Evolutionary conservation across 2,329 filamentous ascomycete species (phyloP), one percentile per base, ranked within the genome.

Genomic region (Exophiala alcalophila): DNA sequence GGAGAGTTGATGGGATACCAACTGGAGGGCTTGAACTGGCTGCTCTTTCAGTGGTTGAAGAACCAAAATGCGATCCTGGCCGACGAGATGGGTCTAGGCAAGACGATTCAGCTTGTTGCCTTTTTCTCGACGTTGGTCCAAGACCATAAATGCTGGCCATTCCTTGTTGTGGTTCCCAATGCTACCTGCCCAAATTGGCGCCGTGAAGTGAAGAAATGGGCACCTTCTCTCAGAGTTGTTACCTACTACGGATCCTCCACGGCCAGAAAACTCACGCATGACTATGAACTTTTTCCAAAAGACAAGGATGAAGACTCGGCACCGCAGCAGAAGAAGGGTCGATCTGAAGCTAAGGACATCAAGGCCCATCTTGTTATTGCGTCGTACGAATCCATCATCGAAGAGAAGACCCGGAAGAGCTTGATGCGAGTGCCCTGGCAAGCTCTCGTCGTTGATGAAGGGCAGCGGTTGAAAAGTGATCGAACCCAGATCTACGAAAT

Each of bases 171-270:
- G 2, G 91, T 94, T 1, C 92, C 92, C 0, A 97, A 97, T 60
- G 83, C 91, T 0, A 98, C 92, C 0, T 94, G 89, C 62, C 80
- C 89, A n/a, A 98, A 98, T 61, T 98, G 92, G 91, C 84, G 91
- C 4, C 82, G 91, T 34, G 92, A 98, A 61, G 88, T 97, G 63
- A 94, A 94, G 68, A 83, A 86, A 54, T 98, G 91, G 91, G 83
- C 85, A 0, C 91, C 91, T 1, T 79, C 78, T 5, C 68, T 97
- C 24, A 81, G 89, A 28, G 89, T 94, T 5, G 89, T 96, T n/a
- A 84, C 89, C 0, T 97, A 92, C 61, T 94, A 94, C 61, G 92
- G 92, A 31, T 84, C 84, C 11, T 76, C 74, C 36, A 74, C 77
- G 34, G 75, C 89, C 11, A 84, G 92, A 53, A 79, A 86, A 25